Evolutionary conservation across 2,329 filamentous ascomycete species (phyloP).

Genomic region (Lasiodiplodia citricola): DNA sequence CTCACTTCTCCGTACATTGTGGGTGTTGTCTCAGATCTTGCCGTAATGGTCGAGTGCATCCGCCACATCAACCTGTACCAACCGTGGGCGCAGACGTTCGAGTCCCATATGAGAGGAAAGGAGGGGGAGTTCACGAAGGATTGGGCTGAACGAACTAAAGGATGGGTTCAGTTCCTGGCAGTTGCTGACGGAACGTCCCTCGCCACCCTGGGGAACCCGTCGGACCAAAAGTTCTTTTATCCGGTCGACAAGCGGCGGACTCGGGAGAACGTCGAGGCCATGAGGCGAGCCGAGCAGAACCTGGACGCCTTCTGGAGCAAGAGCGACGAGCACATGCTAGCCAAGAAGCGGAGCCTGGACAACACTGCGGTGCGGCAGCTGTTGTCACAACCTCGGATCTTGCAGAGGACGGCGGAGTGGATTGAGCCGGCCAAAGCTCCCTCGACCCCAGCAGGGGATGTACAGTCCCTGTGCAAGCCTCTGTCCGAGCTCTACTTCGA

Average conservation of each 20-base stretch:
- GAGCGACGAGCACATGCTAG: slow-evolving; percentile 36
- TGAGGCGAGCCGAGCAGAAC: slow-evolving; percentile 54
- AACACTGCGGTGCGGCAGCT: slow-evolving; percentile 32
- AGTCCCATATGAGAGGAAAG: slow-evolving; percentile 30
- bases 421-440: slow-evolving; percentile 38
- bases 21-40: slow-evolving; percentile 50
- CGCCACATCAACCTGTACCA: slow-evolving; percentile 55
- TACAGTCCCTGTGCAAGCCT: slow-evolving; percentile 27
- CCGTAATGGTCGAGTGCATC: slow-evolving; percentile 53
- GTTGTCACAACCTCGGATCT: slow-evolving; percentile 37
- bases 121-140: slow-evolving; percentile 5
- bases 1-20: slow-evolving; percentile 48
- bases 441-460: neutral
- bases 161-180: slow-evolving; percentile 19
- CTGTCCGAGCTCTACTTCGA: slow-evolving; percentile 36
- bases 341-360: slow-evolving; percentile 6
- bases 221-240: slow-evolving; percentile 52
- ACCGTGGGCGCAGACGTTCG: slow-evolving; percentile 55
- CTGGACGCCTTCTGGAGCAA: slow-evolving; percentile 56
- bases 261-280: slow-evolving; percentile 50
- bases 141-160: slow-evolving; percentile 14
- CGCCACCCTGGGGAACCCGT: slow-evolving; percentile 40
- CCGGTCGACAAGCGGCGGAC: slow-evolving; percentile 56
- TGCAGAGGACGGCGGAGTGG: slow-evolving; percentile 59
- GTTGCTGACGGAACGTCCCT: slow-evolving; percentile 17